phyloP scores from a whole-genome alignment of 2,329 filamentous ascomycete genomes.

The Cytospora mali region DNA sequence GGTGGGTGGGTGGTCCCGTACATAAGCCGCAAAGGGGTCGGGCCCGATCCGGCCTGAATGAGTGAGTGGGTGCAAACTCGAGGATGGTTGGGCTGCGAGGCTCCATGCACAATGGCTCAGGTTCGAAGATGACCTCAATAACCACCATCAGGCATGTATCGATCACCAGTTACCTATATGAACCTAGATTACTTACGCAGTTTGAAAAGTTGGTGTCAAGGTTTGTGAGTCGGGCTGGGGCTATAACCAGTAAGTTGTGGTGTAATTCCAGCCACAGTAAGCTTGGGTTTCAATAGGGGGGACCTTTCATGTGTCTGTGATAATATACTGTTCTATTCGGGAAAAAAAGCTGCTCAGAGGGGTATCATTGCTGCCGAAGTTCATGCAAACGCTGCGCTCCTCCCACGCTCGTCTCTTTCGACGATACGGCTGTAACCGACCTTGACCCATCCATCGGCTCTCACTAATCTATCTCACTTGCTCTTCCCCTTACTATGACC shows the following conservation, averaged over 20 bases:
- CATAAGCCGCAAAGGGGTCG: neutral
- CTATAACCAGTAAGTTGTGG: no score
- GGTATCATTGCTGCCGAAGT: conserved; percentile 20
- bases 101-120: neutral
- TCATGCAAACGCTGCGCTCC: conserved; percentile 2
- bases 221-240: neutral
- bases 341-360: conserved; percentile 2
- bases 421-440: neutral
- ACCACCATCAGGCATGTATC: neutral
- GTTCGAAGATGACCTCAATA: neutral
- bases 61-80: neutral
- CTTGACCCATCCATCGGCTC: neutral
- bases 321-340: neutral
- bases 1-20: no score
- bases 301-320: neutral
- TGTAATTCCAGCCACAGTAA: neutral
- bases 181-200: neutral
- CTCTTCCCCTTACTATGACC: conserved; percentile 32
- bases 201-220: neutral
- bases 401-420: neutral
- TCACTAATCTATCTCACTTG: neutral
- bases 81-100: neutral
- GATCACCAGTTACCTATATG: neutral
- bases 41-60: neutral
- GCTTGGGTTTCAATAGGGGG: no score